Conservation (phyloP, 208 protist species). For the Strigomonas culicis region DNA sequence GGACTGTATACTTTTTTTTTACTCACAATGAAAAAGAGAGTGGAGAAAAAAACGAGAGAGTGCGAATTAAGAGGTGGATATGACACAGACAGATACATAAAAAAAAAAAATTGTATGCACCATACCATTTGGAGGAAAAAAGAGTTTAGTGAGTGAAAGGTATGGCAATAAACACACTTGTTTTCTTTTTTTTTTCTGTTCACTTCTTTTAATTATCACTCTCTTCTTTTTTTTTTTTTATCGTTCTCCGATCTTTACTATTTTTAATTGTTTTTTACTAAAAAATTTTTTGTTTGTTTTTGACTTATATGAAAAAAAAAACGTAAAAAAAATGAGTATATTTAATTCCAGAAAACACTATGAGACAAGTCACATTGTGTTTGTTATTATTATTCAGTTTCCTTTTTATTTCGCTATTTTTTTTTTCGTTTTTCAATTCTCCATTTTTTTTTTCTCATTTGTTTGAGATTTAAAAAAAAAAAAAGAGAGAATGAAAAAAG, state of each 20-base stretch:
- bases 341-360: neutral
- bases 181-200: constrained; percentile 14
- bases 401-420: constrained; percentile 6
- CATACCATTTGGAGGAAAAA: no score
- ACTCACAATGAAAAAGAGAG: neutral
- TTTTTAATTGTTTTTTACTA: neutral
- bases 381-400: constrained; percentile 1
- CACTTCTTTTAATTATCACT: constrained; percentile 3
- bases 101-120: constrained; percentile 3
- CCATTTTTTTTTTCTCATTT: constrained; percentile 2
- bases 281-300: neutral
- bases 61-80: no score
- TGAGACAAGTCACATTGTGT: neutral
- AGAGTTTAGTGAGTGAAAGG: no score
- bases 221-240: constrained; percentile 3
- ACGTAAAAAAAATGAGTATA: constrained; percentile 8
- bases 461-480: constrained; percentile 7
- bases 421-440: constrained; percentile 3
- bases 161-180: neutral
- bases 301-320: constrained; percentile 4
- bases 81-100: no score
- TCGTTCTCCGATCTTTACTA: constrained; percentile 8
- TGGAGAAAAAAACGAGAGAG: neutral
- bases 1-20: constrained; percentile 1
- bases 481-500: neutral